Conservation (phyloP, 768 basidiomycete genomes). For the Imleria badia region DNA sequence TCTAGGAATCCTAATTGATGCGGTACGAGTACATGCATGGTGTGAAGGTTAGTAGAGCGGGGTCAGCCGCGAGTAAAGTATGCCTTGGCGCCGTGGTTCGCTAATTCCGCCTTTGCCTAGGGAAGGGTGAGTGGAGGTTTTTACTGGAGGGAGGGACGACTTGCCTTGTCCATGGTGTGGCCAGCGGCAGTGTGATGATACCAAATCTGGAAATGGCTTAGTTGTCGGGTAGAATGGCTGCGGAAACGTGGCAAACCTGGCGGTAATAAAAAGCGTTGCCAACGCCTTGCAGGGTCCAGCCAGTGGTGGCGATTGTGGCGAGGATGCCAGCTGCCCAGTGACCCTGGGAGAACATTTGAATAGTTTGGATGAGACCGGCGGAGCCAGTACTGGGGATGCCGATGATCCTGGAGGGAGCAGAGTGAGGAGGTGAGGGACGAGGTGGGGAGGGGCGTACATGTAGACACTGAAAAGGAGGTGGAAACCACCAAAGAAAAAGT, state of each 20-base stretch:
- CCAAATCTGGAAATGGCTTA: constrained; percentile 56
- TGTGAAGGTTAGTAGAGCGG: constrained; percentile 8
- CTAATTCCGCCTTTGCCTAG: constrained; percentile 82
- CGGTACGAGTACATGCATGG: constrained; percentile 20
- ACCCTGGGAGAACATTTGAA: constrained; percentile 70
- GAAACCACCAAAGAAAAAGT: constrained; percentile 96
- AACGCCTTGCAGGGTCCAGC: constrained; percentile 84
- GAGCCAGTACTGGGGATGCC: constrained; percentile 96
- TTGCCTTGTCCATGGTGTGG: constrained; percentile 83
- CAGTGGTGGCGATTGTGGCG: constrained; percentile 75
- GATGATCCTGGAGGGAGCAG: constrained; percentile 66
- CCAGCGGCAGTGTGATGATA: constrained; percentile 77
- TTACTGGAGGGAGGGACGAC: constrained; percentile 13
- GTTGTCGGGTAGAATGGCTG: constrained; percentile 5
- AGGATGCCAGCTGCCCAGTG: constrained; percentile 81
- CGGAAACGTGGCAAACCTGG: constrained; percentile 47
- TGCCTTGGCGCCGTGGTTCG: constrained; percentile 80
- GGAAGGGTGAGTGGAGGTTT: constrained; percentile 10
- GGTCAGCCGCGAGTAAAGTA: constrained; percentile 81
- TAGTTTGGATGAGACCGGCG: constrained; percentile 92
- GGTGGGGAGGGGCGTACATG: constrained; percentile 54
- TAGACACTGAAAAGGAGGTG: constrained; percentile 92
- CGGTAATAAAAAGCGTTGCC: constrained; percentile 82
- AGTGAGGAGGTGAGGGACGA: constrained; percentile 16
- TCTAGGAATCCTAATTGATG: constrained; percentile 5